Conservation (phyloP, 768 basidiomycete genomes). For the Trametes cinnabarina region DNA sequence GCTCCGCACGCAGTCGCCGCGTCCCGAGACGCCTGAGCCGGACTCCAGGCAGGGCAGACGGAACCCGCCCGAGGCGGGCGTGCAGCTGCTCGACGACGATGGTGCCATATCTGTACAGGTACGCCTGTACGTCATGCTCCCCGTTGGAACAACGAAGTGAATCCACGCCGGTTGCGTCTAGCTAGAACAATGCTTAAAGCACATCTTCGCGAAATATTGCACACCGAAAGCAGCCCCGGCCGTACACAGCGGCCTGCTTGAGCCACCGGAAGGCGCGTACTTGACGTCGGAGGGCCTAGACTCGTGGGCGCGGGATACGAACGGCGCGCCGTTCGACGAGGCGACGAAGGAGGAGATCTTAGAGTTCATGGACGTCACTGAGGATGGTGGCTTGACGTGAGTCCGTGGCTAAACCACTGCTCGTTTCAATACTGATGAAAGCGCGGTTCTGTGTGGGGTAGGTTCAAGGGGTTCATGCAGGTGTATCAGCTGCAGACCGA, state of each 20-base stretch:
- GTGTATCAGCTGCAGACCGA: conserved; percentile 85
- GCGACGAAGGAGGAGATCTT: conserved; percentile 77
- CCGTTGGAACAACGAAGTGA: too few relatives aligned
- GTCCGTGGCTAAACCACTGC: conserved; percentile 27
- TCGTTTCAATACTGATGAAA: neutral
- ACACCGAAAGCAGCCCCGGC: conserved; percentile 33
- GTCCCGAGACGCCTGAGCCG: conserved; percentile 62
- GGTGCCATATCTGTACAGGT: conserved; percentile 68
- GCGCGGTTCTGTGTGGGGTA: conserved; percentile 25
- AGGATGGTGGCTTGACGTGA: conserved; percentile 70
- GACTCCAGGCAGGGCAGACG: conserved; percentile 58
- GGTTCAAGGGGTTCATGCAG: conserved; percentile 78
- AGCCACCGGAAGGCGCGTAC: conserved; percentile 47
- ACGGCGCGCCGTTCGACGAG: conserved; percentile 74
- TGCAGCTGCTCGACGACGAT: conserved; percentile 67
- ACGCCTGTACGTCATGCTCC: conserved; percentile 9
- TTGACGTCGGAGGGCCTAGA: conserved; percentile 63
- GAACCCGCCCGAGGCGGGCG: conserved; percentile 44
- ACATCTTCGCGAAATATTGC: conserved; percentile 81
- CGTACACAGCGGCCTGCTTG: conserved; percentile 13
- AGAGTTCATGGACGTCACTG: conserved; percentile 73
- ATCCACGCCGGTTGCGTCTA: conserved; percentile 25
- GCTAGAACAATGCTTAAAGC: conserved; percentile 68
- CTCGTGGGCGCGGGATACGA: conserved; percentile 76
- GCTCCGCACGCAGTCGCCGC: conserved; percentile 41